Base-by-base conservation (phyloP, 306 rosid species). In the Sechiopsis laciniata region DNA sequence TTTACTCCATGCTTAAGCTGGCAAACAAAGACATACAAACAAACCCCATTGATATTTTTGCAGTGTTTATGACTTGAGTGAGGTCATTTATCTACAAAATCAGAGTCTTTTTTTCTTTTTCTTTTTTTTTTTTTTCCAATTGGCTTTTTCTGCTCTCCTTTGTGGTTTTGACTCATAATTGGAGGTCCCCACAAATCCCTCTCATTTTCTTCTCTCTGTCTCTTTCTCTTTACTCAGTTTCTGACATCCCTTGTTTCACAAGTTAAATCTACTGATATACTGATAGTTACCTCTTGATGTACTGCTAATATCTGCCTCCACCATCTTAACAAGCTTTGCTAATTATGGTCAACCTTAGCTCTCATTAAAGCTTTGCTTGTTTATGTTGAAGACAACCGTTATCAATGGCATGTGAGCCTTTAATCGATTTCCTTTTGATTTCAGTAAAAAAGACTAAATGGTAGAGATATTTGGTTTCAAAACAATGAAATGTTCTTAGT, bases 1-100 rank as follows among this genome's bases (percentile, higher is more conserved):
- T 50, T 69, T 70, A 70, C 59, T 70, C 74, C 74, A 70, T 51
- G 37, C 73, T 70, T 70, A 70, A 70, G 58, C 73, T 46, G 56
- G 59, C 42, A 70, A 70, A 70, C 74, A 70, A 51, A 51, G 59
- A 70, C 59, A 70, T 13, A 51, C 45, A 51, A 70, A 70, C 74
- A 50, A 70, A 70, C 20, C 74, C 14, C 73, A 12, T 68, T 68
- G 58, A 70, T 48, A 19, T 51, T 32, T 48, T 70, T 51, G 59
- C 58, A 70, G 59, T 70, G 45, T 48, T 70, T 51, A 51, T 46
- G 59, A 24, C 17, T 29, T 14, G 22, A 70, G 37, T 70, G 74
- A 70, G 74, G 74, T 70, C 74, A 70, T 24, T 50, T 68, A 68
- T 55, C 73, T 37, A 21, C 56, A 46, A 21, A 68, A 68, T 37